Evolutionary conservation across 202 grass and related monocot genomes (phyloP).

Genomic region (Hordeum pubiflorum): DNA sequence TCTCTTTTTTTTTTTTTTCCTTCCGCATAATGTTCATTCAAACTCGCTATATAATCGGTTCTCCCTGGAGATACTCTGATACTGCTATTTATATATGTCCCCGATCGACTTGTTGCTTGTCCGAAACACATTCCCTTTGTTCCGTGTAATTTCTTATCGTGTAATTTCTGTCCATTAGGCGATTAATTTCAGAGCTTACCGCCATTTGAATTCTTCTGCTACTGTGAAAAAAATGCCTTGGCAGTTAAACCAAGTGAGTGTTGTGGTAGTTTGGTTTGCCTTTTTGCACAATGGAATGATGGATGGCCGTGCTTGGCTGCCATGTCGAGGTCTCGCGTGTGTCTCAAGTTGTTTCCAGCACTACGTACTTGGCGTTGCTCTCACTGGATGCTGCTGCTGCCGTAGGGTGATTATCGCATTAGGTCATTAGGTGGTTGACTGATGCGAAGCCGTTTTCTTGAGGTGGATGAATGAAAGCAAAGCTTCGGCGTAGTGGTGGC

Average conservation of each 20-base stretch:
- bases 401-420: constrained; percentile 14
- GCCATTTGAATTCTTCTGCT: neutral
- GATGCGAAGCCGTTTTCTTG: constrained; percentile 7
- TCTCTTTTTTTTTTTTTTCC: neutral
- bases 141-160: neutral
- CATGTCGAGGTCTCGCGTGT: constrained; percentile 7
- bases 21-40: constrained; percentile 27
- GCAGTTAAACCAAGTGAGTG: neutral
- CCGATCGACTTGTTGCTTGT: constrained; percentile 3
- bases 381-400: neutral
- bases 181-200: neutral
- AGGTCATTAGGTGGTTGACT: neutral
- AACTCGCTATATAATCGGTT: constrained; percentile 27
- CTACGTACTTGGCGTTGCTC: neutral
- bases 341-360: neutral
- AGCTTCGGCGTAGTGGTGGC: constrained; percentile 1
- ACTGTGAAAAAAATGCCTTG: too few relatives aligned
- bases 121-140: constrained; percentile 3
- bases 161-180: neutral
- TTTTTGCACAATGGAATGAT: neutral
- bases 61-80: constrained; percentile 25
- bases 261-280: neutral
- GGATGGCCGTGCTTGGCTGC: neutral
- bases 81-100: constrained; percentile 34
- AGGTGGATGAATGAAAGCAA: constrained; percentile 20